Conservation (phyloP, 2,329 filamentous ascomycete species). For the Trichophyton schoenleinii region DNA sequence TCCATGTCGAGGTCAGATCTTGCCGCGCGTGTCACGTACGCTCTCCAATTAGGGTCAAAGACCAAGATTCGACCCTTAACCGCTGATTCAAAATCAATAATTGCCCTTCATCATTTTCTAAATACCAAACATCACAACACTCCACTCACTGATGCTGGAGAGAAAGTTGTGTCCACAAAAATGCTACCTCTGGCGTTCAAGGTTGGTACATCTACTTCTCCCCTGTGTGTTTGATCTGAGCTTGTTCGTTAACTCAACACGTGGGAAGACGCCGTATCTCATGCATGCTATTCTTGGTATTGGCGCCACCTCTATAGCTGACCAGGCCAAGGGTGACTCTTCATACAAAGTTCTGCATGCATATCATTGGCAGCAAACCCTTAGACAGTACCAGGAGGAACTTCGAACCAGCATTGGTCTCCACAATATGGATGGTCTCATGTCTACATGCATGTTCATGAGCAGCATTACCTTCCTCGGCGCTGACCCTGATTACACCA, state of each 20-base stretch:
- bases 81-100: conserved; percentile 9
- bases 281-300: conserved; percentile 28
- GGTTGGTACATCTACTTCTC: conserved; percentile 13
- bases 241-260: not conserved
- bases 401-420: conserved; percentile 17
- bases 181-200: conserved; percentile 23
- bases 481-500: conserved; percentile 20
- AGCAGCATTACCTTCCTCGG: conserved; percentile 24
- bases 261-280: conserved; percentile 23
- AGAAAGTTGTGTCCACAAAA: conserved; percentile 16
- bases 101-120: conserved; percentile 23
- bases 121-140: conserved; percentile 12
- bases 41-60: conserved; percentile 13
- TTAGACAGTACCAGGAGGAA: conserved; percentile 25
- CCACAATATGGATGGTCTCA: conserved; percentile 28
- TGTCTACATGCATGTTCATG: conserved; percentile 28
- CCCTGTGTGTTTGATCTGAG: not conserved
- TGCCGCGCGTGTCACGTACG: conserved; percentile 15
- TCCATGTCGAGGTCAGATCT: conserved; percentile 10
- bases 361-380: conserved; percentile 29
- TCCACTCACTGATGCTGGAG: conserved; percentile 10
- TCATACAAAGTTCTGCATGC: conserved; percentile 21
- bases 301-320: conserved; percentile 22
- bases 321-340: conserved; percentile 17
- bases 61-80: conserved; percentile 1